These are phyloP conservation scores for Tuber aestivum DNA, from an alignment of 495 filamentous ascomycete genomes.

Conservation along the genomic window DNA sequence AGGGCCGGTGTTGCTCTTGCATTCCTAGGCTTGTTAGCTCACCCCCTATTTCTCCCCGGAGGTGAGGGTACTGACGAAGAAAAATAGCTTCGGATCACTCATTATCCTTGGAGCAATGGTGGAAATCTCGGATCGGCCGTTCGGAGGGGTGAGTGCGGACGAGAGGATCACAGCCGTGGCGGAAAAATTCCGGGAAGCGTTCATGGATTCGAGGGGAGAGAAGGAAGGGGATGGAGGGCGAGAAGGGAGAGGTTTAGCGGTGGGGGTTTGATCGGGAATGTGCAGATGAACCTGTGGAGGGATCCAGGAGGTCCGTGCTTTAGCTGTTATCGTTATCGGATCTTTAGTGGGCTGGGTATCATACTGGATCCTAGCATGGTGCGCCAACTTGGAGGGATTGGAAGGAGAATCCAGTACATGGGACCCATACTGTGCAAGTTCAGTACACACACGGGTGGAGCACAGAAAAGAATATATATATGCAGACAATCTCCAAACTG, in stretches of 20 bases:
- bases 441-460: background rate
- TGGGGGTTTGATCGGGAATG: background rate
- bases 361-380: background rate
- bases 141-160: conserved; percentile 28
- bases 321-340: background rate
- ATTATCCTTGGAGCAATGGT: conserved; percentile 21
- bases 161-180: conserved; percentile 27
- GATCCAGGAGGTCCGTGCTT: background rate
- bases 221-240: conserved; percentile 9
- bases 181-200: conserved; percentile 32
- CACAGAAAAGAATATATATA: background rate
- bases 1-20: conserved; percentile 32
- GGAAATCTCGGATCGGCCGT: conserved; percentile 32
- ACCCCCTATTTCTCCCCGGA: background rate
- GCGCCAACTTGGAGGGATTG: background rate
- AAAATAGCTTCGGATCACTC: conserved; percentile 15
- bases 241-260: conserved; percentile 10
- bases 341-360: background rate
- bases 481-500: background rate
- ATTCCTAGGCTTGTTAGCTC: conserved; percentile 23
- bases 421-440: no score
- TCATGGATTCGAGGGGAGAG: conserved; percentile 23
- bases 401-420: background rate
- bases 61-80: background rate
- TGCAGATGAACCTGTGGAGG: no score